Base-by-base conservation (phyloP, 257 asterid species). In the Gentiana straminea region DNA sequence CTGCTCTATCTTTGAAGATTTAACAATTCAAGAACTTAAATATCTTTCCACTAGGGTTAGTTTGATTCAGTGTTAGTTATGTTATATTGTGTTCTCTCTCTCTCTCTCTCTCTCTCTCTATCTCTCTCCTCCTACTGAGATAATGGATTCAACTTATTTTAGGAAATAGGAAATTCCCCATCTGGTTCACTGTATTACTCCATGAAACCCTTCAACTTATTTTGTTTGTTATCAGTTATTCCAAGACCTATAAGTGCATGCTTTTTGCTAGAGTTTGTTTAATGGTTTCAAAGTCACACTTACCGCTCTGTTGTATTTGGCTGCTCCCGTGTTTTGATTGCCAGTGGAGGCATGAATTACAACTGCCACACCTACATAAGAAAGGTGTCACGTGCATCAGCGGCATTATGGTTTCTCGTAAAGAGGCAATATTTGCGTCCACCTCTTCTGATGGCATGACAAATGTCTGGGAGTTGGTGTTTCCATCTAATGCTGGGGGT, bases 361-460 rank as follows among this genome's bases (percentile, higher is more conserved):
- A 87, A 81, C 76, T 78, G 61, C 82, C 89, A 49, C 88, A 87
- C 70, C 70, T 79, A 59, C 98, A 87, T 73, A 85, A 77, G 51
- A 91, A 84, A 63, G 94, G 98, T 44, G 97, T 91, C 49, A 87
- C 95, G 7, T 91, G 97, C 86, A 76, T 91, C 56, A 71, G 86
- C 52, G 84, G 86, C 35, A 53, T 87, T 66, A 72, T 84, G 81
- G 50, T 81, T 59, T 91, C 95, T 54, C 71, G 67, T n/a, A 68
- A 77, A 46, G 84, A 73, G 5, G 87, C 84, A 56, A 54, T 87
- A 64, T 83, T 83, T 72, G 95, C 94, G 57, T 91, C 98, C 51
- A 80, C 97, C 57, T 84, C 97, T 61, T 87, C 97, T 35, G 98
- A 87, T 75, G 88, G 97, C 54, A 70, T 63, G 8, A 93, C 85